Percentiles rank a stretch among this genome's conserved stretches.
Conservation (phyloP, 441 rosid genomes). For the Brassica hybrid region DNA sequence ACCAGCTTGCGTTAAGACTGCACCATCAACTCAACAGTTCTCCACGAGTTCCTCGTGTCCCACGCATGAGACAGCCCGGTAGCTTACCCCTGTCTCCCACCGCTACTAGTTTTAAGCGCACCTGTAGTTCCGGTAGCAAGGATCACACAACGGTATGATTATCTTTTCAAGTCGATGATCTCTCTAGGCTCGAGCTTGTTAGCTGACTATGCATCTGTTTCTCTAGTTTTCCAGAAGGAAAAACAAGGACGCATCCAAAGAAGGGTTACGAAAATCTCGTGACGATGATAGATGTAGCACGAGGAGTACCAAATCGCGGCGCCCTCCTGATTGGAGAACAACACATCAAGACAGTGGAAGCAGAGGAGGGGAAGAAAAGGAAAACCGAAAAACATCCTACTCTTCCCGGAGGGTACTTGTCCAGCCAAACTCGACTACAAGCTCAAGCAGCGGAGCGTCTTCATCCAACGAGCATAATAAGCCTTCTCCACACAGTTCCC, state of each 20-base stretch:
- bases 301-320: constrained; percentile 57
- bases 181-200: constrained; percentile 19
- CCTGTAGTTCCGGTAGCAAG: too few species aligned
- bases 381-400: constrained; percentile 34
- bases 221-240: constrained; percentile 79
- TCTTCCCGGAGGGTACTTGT: constrained; percentile 42
- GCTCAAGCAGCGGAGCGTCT: constrained; percentile 79
- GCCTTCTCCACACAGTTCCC: constrained; percentile 66
- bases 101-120: constrained; percentile 70
- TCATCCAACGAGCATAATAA: constrained; percentile 69
- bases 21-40: constrained; percentile 99
- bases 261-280: constrained; percentile 48
- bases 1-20: constrained; percentile 93
- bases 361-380: constrained; percentile 58
- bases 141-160: constrained; percentile 80
- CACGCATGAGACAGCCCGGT: constrained; percentile 86
- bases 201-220: constrained; percentile 36
- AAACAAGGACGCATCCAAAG: constrained; percentile 75
- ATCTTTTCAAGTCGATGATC: too few species aligned
- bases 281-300: constrained; percentile 68
- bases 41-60: constrained; percentile 97
- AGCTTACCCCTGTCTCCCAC: constrained; percentile 85
- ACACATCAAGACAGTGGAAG: constrained; percentile 63
- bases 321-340: constrained; percentile 71
- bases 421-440: constrained; percentile 53